A percentile compares a stretch with the other conserved stretches of the same genome.
Evolutionary conservation across 2,329 filamentous ascomycete species (phyloP).

Genomic region (Sclerotinia minor): DNA sequence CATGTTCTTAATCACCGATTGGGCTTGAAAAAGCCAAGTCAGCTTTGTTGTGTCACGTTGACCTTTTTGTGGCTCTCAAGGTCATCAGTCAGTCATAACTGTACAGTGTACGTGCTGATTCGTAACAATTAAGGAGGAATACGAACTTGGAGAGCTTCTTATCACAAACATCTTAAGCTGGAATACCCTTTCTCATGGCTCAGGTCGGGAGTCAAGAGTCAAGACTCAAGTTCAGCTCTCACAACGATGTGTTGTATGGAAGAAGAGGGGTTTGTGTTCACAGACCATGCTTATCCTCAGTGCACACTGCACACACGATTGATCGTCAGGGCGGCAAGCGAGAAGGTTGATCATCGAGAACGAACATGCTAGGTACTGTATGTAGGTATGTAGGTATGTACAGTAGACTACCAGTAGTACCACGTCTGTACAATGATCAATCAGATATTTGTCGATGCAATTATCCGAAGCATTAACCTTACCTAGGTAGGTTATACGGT

Average conservation of each 20-base stretch:
- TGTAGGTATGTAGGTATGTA: too few relatives aligned
- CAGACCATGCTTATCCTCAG: conserved; percentile 18
- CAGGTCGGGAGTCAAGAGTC: too few relatives aligned
- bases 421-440: background rate
- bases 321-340: conserved; percentile 22
- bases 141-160: conserved; percentile 3
- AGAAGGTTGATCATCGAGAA: conserved; percentile 12
- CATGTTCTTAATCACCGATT: background rate
- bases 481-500: too few relatives aligned
- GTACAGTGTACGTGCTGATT: background rate
- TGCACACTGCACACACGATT: conserved; percentile 5
- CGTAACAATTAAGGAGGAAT: background rate
- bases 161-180: background rate
- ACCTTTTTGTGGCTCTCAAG: conserved; percentile 10
- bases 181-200: background rate
- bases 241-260: background rate
- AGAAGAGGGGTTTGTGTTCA: conserved; percentile 23
- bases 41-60: background rate
- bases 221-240: background rate
- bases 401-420: too few relatives aligned
- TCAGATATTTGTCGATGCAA: conserved; percentile 7
- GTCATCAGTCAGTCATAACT: background rate
- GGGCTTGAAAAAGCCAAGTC: conserved; percentile 5
- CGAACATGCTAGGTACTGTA: background rate
- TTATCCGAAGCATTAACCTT: conserved; percentile 7